Conservation (phyloP, 805 yeast genomes). For the Martiniozyma abietophila region DNA sequence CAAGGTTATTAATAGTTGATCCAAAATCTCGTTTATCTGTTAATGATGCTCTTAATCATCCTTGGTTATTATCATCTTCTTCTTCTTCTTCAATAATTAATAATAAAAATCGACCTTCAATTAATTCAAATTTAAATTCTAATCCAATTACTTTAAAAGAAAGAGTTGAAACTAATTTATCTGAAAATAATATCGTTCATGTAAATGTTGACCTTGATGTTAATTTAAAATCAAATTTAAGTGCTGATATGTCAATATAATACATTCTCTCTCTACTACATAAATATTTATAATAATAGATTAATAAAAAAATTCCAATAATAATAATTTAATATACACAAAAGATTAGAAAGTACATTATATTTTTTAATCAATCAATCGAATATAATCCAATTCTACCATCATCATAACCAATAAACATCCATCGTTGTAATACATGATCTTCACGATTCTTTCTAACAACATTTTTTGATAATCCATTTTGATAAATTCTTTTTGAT, state of each 20-base stretch:
- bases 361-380: too few relatives aligned
- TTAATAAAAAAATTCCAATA: too few relatives aligned
- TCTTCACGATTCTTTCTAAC: conserved; percentile 23
- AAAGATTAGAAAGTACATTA: too few relatives aligned
- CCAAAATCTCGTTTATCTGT: conserved; percentile 36
- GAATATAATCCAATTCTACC: conserved; percentile 24
- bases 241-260: conserved; percentile 7
- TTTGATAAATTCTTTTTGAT: conserved; percentile 13
- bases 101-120: neutral
- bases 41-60: conserved; percentile 30
- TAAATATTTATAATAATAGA: too few relatives aligned
- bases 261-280: neutral
- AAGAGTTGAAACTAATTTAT: conserved; percentile 18
- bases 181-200: conserved; percentile 18
- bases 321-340: too few relatives aligned
- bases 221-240: too few relatives aligned
- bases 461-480: conserved; percentile 27
- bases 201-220: too few relatives aligned
- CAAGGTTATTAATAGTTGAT: conserved; percentile 48
- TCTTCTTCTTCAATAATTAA: too few relatives aligned
- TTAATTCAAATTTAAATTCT: conserved; percentile 15
- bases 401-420: conserved; percentile 26
- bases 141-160: conserved; percentile 23
- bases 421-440: conserved; percentile 18
- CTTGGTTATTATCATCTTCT: conserved; percentile 30